phyloP scores from a whole-genome alignment of 2,329 filamentous ascomycete genomes.

The Berkeleyomyces basicola region DNA sequence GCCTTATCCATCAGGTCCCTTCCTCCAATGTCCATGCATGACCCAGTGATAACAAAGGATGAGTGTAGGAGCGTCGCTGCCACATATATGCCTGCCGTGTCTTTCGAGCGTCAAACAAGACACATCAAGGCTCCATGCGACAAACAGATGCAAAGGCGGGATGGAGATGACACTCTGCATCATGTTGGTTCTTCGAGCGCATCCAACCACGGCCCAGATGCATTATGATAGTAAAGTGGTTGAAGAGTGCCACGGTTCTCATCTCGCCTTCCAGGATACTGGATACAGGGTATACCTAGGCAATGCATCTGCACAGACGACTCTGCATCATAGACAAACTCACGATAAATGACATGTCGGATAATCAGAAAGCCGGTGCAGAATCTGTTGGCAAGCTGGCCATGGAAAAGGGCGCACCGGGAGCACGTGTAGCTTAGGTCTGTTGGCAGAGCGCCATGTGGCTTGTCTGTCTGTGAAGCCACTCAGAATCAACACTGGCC shows the following conservation, averaged over 20 bases:
- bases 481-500: too few relatives aligned
- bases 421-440: not conserved
- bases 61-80: not conserved
- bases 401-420: not conserved
- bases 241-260: not conserved
- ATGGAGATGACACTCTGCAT: not conserved
- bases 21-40: not conserved
- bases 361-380: not conserved
- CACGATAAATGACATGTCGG: not conserved
- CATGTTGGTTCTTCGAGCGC: not conserved
- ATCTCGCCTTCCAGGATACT: slow-evolving; percentile 3
- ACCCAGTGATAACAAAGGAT: not conserved
- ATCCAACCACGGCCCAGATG: not conserved
- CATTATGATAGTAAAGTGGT: not conserved
- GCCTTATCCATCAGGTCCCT: not conserved
- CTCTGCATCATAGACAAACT: not conserved
- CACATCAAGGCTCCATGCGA: not conserved
- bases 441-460: not conserved
- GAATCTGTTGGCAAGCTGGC: not conserved
- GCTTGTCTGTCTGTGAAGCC: not conserved
- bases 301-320: slow-evolving; percentile 5
- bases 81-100: not conserved
- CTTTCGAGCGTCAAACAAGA: not conserved
- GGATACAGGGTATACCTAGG: slow-evolving; percentile 4
- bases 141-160: not conserved